phyloP scores from a whole-genome alignment of 768 basidiomycete species.

The Suillus plorans region DNA sequence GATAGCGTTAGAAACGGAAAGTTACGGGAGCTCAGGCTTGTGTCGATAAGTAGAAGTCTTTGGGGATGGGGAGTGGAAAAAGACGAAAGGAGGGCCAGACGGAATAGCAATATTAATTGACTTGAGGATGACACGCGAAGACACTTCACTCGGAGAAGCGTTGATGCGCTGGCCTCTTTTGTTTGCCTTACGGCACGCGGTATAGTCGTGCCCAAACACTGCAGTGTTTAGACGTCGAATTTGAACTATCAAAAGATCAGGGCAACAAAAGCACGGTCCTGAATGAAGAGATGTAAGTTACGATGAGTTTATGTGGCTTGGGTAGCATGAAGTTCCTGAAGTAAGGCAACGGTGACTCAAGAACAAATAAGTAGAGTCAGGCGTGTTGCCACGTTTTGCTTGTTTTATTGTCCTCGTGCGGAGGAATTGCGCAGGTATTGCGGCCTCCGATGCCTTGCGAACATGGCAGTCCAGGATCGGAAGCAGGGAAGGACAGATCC shows the following conservation, averaged over 20 bases:
- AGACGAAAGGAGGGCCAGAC: constrained; percentile 14
- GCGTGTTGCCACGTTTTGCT: constrained; percentile 16
- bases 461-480: constrained; percentile 4
- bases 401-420: constrained; percentile 16
- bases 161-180: constrained; percentile 24
- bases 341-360: constrained; percentile 13
- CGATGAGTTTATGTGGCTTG: constrained; percentile 11
- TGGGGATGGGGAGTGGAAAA: constrained; percentile 9
- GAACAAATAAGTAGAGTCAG: constrained; percentile 13
- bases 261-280: constrained; percentile 15
- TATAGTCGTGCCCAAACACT: constrained; percentile 22
- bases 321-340: constrained; percentile 6
- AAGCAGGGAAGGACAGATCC: constrained; percentile 13
- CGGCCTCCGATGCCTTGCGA: constrained; percentile 16
- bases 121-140: constrained; percentile 16
- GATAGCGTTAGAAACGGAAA: constrained; percentile 12
- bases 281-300: constrained; percentile 6
- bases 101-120: constrained; percentile 10
- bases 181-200: constrained; percentile 31
- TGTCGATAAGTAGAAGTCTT: constrained; percentile 12
- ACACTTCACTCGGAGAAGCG: constrained; percentile 22
- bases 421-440: constrained; percentile 27
- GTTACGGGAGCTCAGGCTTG: constrained; percentile 34
- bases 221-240: constrained; percentile 4
- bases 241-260: constrained; percentile 16